Evolutionary conservation across 441 rosid genomes (phyloP).

Genomic region (Sinapis alba): DNA sequence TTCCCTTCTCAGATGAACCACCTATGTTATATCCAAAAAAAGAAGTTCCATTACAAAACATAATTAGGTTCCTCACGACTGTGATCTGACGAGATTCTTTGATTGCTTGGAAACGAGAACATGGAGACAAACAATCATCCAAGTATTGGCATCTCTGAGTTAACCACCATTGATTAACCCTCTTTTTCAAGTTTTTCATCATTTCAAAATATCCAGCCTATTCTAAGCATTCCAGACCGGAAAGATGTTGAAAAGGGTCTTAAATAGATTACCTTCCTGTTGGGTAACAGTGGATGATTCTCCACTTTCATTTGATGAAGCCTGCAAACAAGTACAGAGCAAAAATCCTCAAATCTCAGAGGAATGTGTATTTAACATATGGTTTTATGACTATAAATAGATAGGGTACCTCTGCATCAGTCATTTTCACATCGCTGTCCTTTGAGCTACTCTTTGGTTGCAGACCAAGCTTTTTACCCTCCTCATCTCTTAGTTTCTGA

Average conservation of each 20-base stretch:
- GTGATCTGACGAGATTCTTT: background rate
- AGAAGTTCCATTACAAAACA: background rate
- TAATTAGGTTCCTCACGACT: background rate
- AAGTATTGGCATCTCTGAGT: too few relatives aligned
- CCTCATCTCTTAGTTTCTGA: constrained; percentile 86
- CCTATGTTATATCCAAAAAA: constrained; percentile 39
- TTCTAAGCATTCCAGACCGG: background rate
- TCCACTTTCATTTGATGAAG: constrained; percentile 59
- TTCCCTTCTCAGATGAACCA: constrained; percentile 40
- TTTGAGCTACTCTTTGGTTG: constrained; percentile 58
- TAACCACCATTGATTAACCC: too few relatives aligned
- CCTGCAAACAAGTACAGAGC: constrained; percentile 45
- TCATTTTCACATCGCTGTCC: constrained; percentile 73
- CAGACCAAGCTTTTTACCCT: constrained; percentile 86
- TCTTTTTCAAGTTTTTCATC: too few relatives aligned
- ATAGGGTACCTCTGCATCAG: constrained; percentile 65
- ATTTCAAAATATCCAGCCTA: background rate
- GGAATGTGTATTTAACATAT: background rate
- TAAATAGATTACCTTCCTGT: constrained; percentile 55
- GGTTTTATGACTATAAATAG: background rate
- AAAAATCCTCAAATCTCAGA: background rate
- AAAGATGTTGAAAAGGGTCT: constrained; percentile 10
- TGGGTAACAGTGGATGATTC: constrained; percentile 58
- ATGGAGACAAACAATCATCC: background rate
- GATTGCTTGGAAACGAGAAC: background rate